phyloP scores from a whole-genome alignment of 192 early-diverging fungal species.

The Kappamyces sp. region DNA sequence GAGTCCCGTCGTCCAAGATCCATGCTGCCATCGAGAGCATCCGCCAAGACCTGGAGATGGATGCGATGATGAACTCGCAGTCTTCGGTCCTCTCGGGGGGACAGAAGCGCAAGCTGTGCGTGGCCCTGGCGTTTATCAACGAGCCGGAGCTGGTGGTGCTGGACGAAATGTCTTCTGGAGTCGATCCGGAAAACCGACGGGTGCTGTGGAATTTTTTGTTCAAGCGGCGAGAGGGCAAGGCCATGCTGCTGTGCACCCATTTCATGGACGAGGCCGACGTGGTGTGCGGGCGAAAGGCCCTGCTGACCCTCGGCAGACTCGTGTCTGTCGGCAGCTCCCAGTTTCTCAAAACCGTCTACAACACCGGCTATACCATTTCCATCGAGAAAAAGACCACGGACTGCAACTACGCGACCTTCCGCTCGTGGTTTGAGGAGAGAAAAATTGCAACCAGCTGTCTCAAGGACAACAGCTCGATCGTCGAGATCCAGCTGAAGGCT shows the following conservation, averaged over 20 bases:
- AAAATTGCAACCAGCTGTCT: neutral
- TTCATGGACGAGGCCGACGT: constrained; percentile 16
- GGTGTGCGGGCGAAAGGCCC: neutral
- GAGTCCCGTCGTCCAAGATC: constrained; percentile 36
- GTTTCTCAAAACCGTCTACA: neutral
- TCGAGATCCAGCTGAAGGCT: constrained; percentile 1
- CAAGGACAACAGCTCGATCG: neutral
- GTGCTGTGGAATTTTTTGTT: constrained; percentile 3
- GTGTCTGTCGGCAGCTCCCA: neutral
- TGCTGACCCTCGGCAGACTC: no score
- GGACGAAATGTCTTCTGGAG: neutral
- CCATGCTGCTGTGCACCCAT: constrained; percentile 8
- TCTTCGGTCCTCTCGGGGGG: constrained; percentile 38
- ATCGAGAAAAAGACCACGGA: neutral
- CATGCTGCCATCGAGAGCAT: neutral
- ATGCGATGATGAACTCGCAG: neutral
- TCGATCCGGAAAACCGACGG: no score
- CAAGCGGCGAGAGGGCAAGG: neutral
- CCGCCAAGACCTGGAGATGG: neutral
- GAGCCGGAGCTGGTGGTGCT: neutral
- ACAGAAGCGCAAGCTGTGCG: constrained; percentile 67
- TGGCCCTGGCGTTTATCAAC: constrained; percentile 63
- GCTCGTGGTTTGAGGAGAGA: neutral
- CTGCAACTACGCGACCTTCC: neutral
- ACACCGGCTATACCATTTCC: constrained; percentile 9